A percentile compares a stretch with the other conserved stretches of the same genome.
Conservation (phyloP, 345 rosid genomes). For the Anacardium occidentale region DNA sequence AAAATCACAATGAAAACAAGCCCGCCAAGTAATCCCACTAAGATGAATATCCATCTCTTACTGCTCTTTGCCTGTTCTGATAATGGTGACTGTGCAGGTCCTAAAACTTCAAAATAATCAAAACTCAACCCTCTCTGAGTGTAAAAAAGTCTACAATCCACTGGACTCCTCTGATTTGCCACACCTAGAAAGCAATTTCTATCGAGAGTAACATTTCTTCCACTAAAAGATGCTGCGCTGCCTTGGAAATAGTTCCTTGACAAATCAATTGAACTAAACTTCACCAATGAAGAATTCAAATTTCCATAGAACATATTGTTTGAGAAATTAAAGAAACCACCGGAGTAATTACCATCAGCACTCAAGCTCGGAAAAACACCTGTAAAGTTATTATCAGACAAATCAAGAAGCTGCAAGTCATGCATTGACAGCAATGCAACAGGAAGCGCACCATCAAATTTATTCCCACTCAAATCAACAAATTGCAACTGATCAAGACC, state of each 20-base stretch:
- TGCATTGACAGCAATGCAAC: slow-evolving; percentile 40
- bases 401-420: slow-evolving; percentile 50
- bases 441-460: slow-evolving; percentile 54
- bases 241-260: slow-evolving; percentile 86
- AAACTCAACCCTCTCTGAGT: slow-evolving; percentile 41
- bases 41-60: slow-evolving; percentile 39
- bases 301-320: slow-evolving; percentile 66
- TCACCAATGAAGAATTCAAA: slow-evolving; percentile 41
- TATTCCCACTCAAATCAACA: slow-evolving; percentile 42
- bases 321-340: slow-evolving; percentile 58
- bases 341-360: slow-evolving; percentile 28
- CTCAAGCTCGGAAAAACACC: slow-evolving; percentile 38
- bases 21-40: slow-evolving; percentile 53
- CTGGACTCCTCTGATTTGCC: slow-evolving; percentile 47
- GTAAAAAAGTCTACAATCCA: slow-evolving; percentile 53
- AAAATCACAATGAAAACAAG: slow-evolving; percentile 43
- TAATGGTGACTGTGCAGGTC: slow-evolving; percentile 29
- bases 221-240: slow-evolving; percentile 33
- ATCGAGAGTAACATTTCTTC: slow-evolving; percentile 38
- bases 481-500: slow-evolving; percentile 39
- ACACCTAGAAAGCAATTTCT: slow-evolving; percentile 55
- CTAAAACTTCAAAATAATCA: slow-evolving; percentile 42
- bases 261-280: slow-evolving; percentile 52
- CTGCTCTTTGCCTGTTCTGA: slow-evolving; percentile 29
- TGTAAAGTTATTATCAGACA: slow-evolving; percentile 60